phyloP scores from a whole-genome alignment of 2,329 filamentous ascomycete genomes.

The Setomelanomma holmii region DNA sequence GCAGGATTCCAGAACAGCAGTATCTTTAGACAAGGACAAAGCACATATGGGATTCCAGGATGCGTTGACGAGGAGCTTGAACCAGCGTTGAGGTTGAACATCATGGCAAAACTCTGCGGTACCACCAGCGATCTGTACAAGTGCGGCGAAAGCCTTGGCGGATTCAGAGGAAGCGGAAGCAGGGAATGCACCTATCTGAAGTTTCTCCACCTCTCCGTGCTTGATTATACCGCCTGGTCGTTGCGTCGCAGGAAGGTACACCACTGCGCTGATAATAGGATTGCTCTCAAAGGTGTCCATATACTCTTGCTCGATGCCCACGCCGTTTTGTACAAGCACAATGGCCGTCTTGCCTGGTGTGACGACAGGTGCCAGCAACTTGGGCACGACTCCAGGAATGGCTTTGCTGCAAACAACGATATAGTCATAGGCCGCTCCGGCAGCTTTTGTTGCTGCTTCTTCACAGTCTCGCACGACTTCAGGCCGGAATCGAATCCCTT shows the following conservation, averaged over 20 bases:
- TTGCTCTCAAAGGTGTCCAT: conserved; percentile 56
- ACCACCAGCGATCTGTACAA: conserved; percentile 55
- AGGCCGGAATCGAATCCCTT: conserved; percentile 44
- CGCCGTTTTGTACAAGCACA: conserved; percentile 68
- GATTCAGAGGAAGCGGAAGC: conserved; percentile 20
- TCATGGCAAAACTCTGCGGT: conserved; percentile 60
- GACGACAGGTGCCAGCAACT: conserved; percentile 51
- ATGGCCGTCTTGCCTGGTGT: conserved; percentile 56
- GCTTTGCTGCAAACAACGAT: conserved; percentile 58
- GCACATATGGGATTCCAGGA: conserved; percentile 69
- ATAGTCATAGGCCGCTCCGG: conserved; percentile 51
- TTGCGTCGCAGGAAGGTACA: conserved; percentile 62
- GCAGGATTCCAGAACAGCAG: conserved; percentile 56
- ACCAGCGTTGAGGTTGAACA: conserved; percentile 65
- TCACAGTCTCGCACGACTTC: conserved; percentile 43
- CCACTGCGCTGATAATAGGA: conserved; percentile 63
- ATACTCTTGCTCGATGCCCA: conserved; percentile 66
- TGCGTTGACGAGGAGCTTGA: conserved; percentile 67
- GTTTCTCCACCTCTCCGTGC: conserved; percentile 55
- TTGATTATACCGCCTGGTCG: conserved; percentile 56
- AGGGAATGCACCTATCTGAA: conserved; percentile 62
- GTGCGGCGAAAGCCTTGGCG: conserved; percentile 46
- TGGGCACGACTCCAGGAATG: conserved; percentile 48
- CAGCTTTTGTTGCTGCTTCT: conserved; percentile 40
- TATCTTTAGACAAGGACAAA: conserved; percentile 61